A percentile compares a stretch with the other conserved stretches of the same genome.
Evolutionary conservation across 164 flowering plant genomes (phyloP).

Genomic region (Cinnamomum chago): DNA sequence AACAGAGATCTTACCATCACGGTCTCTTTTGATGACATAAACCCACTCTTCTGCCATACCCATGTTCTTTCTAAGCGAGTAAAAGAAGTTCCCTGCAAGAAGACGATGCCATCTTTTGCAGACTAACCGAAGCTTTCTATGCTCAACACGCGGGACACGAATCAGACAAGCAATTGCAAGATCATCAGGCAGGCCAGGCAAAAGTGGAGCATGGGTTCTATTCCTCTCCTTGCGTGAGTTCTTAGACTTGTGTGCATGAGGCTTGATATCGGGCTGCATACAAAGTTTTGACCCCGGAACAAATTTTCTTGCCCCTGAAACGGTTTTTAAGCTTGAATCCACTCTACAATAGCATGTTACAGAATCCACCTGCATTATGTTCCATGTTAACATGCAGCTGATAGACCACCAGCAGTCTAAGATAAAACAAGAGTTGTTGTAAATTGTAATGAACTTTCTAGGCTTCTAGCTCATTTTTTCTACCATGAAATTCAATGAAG

Average conservation of each 20-base stretch:
- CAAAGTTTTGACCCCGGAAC: conserved; percentile 87
- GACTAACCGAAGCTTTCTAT: conserved; percentile 79
- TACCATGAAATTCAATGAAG: not conserved
- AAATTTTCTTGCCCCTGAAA: conserved; percentile 79
- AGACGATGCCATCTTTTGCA: conserved; percentile 95
- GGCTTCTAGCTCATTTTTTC: not conserved
- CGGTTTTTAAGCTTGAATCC: conserved; percentile 76
- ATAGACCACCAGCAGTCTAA: not conserved
- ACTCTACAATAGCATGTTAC: conserved; percentile 87
- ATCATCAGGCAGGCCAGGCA: conserved; percentile 97
- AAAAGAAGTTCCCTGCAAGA: conserved; percentile 74
- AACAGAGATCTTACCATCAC: conserved; percentile 88
- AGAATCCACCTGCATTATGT: conserved; percentile 69
- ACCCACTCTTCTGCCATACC: conserved; percentile 99
- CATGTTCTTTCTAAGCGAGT: conserved; percentile 67
- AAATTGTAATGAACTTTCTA: not conserved
- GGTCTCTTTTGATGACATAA: conserved; percentile 88
- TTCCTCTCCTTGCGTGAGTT: conserved; percentile 66
- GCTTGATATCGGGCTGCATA: conserved; percentile 80
- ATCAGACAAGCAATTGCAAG: conserved; percentile 93
- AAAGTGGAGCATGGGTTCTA: conserved; percentile 70
- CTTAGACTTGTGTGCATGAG: conserved; percentile 66
- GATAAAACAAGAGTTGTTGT: not conserved
- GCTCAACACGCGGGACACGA: conserved; percentile 90
- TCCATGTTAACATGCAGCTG: conserved; percentile 9